Base-by-base conservation (phyloP, 345 rosid species). In the Populus davidiana region DNA sequence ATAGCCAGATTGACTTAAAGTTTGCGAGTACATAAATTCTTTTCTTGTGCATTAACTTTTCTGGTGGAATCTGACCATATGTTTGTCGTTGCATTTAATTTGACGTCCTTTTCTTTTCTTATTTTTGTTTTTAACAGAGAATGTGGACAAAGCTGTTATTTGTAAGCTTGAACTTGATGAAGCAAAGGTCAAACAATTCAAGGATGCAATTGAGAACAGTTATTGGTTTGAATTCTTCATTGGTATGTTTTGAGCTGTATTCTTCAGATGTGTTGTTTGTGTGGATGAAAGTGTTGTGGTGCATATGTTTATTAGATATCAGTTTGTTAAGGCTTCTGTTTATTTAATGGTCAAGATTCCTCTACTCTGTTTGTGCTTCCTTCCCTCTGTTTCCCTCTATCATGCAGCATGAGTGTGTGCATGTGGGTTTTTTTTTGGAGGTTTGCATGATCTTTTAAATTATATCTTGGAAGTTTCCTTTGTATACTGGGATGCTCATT, bases 191-290 rank as follows among this genome's bases (percentile, higher is more conserved):
- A 90, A 84, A 77, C 94, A 88, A 21, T 92, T 94, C 82, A 91
- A 91, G 83, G 94, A 92, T 87, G 98, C 97, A 49, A 89, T 94
- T 64, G 98, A 92, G 87, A 89, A 89, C 78, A 94, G 83, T 77
- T 94, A 94, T 81, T 92, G 96, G 98, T 91, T 94, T 75, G 98
- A 94, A 80, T 94, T 94, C 81, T 94, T 94, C 80, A 86, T 94
- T 89, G 98, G 98, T 94, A 94, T 84, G 97, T 88, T 75, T 69
- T 43, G 62, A 50, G 63, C 35, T 80, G 44, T 71, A 39, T 41
- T 69, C 44, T 17, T 33, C 7, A 21, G 7, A 67, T 67, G 47
- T 31, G 29, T 8, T 67, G 25, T 47, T 38, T 7, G 8, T 67
- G 71, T 67, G 25, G 63, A 23, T 59, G 63, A 59, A 59, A 59